These are phyloP conservation scores for Lophium mytilinum DNA, from an alignment of 495 filamentous ascomycete genomes.

Conservation along the genomic window DNA sequence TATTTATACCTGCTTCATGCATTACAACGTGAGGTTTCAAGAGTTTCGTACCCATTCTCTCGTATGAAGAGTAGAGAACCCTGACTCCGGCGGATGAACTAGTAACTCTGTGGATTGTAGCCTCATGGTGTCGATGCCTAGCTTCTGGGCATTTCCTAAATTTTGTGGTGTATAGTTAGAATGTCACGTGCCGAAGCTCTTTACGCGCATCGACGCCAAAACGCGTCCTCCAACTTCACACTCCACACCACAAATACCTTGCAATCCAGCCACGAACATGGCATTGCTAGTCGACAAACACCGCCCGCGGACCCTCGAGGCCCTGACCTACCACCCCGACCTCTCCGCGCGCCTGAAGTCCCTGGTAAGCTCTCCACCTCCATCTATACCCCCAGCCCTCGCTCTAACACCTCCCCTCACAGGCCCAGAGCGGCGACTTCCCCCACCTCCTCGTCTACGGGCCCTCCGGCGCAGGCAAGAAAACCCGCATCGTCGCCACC, in stretches of 20 bases:
- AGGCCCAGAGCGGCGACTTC: constrained; percentile 96
- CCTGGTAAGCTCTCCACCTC: constrained; percentile 50
- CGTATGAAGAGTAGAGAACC: too few species aligned
- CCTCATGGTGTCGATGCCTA: too few species aligned
- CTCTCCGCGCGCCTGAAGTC: constrained; percentile 82
- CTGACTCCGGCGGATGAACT: too few species aligned
- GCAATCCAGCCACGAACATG: constrained; percentile 37
- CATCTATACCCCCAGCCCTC: not conserved
- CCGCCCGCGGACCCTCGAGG: constrained; percentile 79
- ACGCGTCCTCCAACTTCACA: not conserved
- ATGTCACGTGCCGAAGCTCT: not conserved
- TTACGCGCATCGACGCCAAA: not conserved
- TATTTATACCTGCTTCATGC: too few species aligned
- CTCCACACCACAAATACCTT: not conserved
- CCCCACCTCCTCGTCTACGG: constrained; percentile 95
- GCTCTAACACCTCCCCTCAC: not conserved
- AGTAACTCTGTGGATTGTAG: too few species aligned
- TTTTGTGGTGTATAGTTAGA: too few species aligned
- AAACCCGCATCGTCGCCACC: constrained; percentile 90
- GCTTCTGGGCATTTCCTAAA: too few species aligned
- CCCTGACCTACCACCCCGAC: constrained; percentile 79
- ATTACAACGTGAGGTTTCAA: too few species aligned
- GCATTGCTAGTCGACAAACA: constrained; percentile 90
- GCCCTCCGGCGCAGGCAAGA: constrained; percentile 93
- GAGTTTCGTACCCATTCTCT: too few species aligned